Evolutionary conservation across 495 filamentous ascomycete genomes (phyloP), one percentile per base, ranked within the genome.

Genomic region (Entonaema liquescens): DNA sequence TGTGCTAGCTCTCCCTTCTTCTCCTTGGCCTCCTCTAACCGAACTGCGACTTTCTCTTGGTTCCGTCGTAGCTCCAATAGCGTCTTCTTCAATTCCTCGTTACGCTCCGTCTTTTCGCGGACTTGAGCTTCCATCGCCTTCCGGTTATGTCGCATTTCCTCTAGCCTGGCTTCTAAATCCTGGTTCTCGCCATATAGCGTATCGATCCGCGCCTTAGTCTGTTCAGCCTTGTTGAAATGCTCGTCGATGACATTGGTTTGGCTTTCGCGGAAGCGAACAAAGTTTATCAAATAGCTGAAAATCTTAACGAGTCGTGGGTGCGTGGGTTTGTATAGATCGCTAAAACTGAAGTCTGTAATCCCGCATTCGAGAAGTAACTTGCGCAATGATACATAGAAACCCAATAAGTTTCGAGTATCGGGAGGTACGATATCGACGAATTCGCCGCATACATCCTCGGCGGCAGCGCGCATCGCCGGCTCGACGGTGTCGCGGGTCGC

Each of bases 261-360:
- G 61, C 89, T 92, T 81, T 97, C 94, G 67, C 96, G 92, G 81
- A 98, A 99, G 54, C 95, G 88, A 56, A 97, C 93, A 80, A 99
- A 99, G 80, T 99, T 99, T 80, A 99, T 98, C 58, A 98, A 84
- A 76, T 97, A 98, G 28, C 91, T 95, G 74, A 98, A 94, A 65
- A 98, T 94, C 79, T 92, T 93, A 65, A 92, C 90, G 5, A 99
- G 86, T 58, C 95, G 90, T 59, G 90, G 90, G 74, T 93, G 91
- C 12, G 93, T 96, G 25, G 95, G 95, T 79, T 90, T 92, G 68
- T 92, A 91, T 5, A 99, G 79, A 75, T 99, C 95, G 29, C 88
- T 87, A 79, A 98, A 97, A 15, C 89, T 93, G 74, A 99, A 98
- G 78, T 99, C 95, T 65, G 88, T 89, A 67, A 99, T 92, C 42